Evolutionary conservation across 1,139 yeast genomes (phyloP).

Genomic region (Blastobotrys buckinghamii): DNA sequence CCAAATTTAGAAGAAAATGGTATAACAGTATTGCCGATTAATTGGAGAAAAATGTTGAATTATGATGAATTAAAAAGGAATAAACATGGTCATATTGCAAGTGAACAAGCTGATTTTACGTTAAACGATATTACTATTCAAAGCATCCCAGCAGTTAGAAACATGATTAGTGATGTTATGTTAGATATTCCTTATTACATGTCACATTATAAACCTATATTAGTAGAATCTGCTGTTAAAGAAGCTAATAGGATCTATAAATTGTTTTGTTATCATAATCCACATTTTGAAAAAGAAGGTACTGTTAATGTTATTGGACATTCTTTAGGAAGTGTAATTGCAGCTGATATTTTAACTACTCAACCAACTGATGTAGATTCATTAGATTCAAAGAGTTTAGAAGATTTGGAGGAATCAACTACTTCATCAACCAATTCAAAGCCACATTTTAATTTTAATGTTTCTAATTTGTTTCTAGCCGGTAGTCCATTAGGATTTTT

Average conservation of each 20-base stretch:
- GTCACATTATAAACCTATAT: constrained; percentile 58
- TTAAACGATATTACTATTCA: constrained; percentile 72
- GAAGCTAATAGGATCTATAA: constrained; percentile 69
- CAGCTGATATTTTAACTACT: constrained; percentile 64
- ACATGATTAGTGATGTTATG: constrained; percentile 77
- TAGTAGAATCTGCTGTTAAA: constrained; percentile 56
- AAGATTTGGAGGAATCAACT: no score
- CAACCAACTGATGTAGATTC: constrained; percentile 43
- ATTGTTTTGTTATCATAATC: constrained; percentile 57
- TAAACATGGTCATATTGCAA: constrained; percentile 16
- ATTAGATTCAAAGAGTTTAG: constrained; percentile 7
- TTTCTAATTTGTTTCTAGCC: constrained; percentile 67
- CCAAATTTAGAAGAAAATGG: constrained; percentile 23
- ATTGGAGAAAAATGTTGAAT: constrained; percentile 36
- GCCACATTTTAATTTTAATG: constrained; percentile 50
- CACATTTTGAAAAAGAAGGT: constrained; percentile 54
- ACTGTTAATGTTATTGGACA: constrained; percentile 82
- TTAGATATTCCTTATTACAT: constrained; percentile 85
- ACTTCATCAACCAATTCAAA: neutral
- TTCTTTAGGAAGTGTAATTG: constrained; percentile 82
- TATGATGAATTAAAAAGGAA: constrained; percentile 29
- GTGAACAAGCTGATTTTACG: constrained; percentile 41
- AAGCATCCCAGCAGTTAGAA: constrained; percentile 71
- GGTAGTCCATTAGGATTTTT: constrained; percentile 93
- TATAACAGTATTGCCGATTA: constrained; percentile 36